A percentile compares a stretch with the other conserved stretches of the same genome.
Evolutionary conservation across 257 asterid genomes (phyloP).

Genomic region (Rauvolfia tetraphylla): DNA sequence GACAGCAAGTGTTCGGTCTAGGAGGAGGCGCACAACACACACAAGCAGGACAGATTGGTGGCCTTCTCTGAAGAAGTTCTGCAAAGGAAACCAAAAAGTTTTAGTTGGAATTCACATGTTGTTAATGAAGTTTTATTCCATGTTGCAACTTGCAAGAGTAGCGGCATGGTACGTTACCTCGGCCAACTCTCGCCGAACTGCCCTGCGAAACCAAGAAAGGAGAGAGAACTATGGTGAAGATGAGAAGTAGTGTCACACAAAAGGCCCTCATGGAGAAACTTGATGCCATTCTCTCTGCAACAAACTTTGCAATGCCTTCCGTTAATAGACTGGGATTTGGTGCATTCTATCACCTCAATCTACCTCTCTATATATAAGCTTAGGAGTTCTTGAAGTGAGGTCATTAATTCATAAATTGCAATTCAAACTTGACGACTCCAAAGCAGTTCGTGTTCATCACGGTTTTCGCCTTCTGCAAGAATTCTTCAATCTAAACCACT

Average conservation of each 20-base stretch:
- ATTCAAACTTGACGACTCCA: neutral
- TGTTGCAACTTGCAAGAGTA: no score
- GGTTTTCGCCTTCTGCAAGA: no score
- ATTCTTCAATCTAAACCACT: no score
- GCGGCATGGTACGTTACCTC: neutral
- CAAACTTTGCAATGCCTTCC: neutral
- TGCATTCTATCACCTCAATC: neutral
- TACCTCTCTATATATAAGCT: neutral
- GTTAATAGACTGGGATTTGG: no score
- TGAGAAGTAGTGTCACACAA: neutral
- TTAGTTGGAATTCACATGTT: no score
- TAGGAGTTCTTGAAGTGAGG: neutral
- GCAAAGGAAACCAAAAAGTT: neutral
- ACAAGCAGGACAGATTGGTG: conserved; percentile 8
- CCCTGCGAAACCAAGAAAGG: neutral
- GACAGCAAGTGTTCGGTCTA: neutral
- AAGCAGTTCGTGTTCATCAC: no score
- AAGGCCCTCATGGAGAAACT: neutral
- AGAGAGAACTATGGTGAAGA: conserved; percentile 3
- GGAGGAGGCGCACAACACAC: conserved; percentile 5
- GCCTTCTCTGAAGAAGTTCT: conserved; percentile 14
- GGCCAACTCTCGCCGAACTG: neutral
- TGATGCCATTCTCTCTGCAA: neutral
- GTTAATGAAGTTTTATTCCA: neutral
- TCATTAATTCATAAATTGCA: neutral